These are phyloP conservation scores for Conticribra guillardii DNA, from an alignment of 108 stramenopile genomes.

Conservation along the genomic window DNA sequence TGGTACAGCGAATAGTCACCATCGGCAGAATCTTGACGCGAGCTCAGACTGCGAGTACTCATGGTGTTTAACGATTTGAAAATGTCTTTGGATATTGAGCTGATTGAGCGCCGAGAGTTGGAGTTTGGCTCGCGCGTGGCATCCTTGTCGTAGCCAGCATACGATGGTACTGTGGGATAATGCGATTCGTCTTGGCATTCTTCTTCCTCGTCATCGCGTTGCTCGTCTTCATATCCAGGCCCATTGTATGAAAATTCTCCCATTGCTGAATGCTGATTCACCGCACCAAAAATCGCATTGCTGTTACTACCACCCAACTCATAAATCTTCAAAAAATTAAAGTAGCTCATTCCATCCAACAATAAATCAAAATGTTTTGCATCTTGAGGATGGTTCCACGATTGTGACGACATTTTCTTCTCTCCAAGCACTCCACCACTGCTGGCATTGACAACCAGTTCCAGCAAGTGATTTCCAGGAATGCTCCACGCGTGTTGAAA, in stretches of 20 bases:
- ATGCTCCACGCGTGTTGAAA: slow-evolving; percentile 68
- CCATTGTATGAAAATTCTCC: background rate
- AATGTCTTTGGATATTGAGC: background rate
- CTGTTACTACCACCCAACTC: background rate
- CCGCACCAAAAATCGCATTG: no score
- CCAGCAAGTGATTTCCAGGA: slow-evolving; percentile 56
- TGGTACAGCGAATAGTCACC: no score
- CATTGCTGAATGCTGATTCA: no score
- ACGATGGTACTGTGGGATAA: no score
- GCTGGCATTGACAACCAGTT: slow-evolving; percentile 65
- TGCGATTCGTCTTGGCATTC: background rate
- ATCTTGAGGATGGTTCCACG: no score
- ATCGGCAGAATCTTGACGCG: no score
- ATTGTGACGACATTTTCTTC: slow-evolving; percentile 17
- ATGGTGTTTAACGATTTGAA: background rate
- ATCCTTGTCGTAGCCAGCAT: no score
- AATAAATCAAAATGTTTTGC: background rate
- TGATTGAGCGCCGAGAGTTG: background rate
- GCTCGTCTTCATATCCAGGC: background rate
- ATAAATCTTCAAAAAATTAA: background rate
- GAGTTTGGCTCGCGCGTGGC: no score
- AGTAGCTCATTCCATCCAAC: background rate
- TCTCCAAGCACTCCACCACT: background rate
- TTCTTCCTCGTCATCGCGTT: background rate
- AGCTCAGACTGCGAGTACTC: background rate